Conservation (phyloP, 2,329 filamentous ascomycete genomes). For the Chaetomiaceae sp. region DNA sequence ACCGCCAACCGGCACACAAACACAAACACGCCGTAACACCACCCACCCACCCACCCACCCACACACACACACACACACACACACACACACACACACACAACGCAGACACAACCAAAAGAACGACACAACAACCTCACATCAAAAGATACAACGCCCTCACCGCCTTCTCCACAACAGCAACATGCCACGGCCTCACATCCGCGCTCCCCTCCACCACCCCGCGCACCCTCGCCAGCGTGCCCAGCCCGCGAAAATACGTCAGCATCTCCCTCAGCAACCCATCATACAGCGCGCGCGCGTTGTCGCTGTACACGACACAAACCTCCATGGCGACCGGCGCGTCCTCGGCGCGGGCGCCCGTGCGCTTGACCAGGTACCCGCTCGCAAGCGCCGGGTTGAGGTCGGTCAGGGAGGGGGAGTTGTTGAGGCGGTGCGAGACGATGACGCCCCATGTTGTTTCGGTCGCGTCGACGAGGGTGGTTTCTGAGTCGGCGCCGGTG, state of each 20-base stretch:
- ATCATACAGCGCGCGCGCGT: conserved; percentile 49
- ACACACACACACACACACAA: neutral
- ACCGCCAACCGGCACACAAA: neutral
- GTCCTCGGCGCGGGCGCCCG: conserved; percentile 50
- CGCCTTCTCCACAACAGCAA: conserved; percentile 64
- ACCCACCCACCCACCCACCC: neutral
- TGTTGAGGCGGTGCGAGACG: conserved; percentile 59
- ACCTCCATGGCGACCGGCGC: conserved; percentile 57
- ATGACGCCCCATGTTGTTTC: conserved; percentile 74
- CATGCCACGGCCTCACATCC: conserved; percentile 70
- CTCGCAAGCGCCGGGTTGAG: conserved; percentile 53
- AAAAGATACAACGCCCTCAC: conserved; percentile 58
- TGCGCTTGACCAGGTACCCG: conserved; percentile 60
- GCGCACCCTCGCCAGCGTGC: conserved; percentile 61
- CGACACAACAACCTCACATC: conserved; percentile 39
- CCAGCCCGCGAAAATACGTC: conserved; percentile 60
- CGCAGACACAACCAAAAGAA: neutral
- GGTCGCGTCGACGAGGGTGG: conserved; percentile 62
- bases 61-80: conserved; percentile 1
- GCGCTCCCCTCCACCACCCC: conserved; percentile 53
- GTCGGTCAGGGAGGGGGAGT: conserved; percentile 49
- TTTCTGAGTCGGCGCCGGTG: conserved; percentile 46
- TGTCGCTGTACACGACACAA: conserved; percentile 55
- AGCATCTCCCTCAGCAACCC: conserved; percentile 64
- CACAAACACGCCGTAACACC: conserved; percentile 1